phyloP scores from a whole-genome alignment of 768 basidiomycete species.

The Serpula lacrymans region DNA sequence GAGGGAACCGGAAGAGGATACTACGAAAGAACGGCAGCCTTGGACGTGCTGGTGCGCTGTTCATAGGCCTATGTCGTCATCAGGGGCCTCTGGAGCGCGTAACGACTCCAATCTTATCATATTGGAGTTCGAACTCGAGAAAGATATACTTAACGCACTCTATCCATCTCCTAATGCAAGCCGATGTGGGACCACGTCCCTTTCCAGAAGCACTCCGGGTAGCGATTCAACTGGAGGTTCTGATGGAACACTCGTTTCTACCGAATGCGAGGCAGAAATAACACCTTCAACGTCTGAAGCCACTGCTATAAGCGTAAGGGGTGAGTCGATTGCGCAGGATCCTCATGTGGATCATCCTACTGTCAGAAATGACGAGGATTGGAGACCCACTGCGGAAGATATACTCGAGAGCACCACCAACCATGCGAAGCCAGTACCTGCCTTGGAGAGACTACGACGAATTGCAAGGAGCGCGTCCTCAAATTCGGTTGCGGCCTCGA shows the following conservation, averaged over 20 bases:
- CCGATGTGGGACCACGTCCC: not conserved
- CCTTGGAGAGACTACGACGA: slow-evolving; percentile 64
- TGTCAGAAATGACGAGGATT: slow-evolving; percentile 21
- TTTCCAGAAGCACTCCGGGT: not conserved
- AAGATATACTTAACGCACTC: slow-evolving; percentile 66
- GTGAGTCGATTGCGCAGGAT: too few relatives aligned
- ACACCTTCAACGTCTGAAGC: too few relatives aligned
- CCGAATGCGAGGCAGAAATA: too few relatives aligned
- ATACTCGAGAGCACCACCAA: slow-evolving; percentile 73
- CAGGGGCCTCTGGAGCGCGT: slow-evolving; percentile 5
- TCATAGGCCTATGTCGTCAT: slow-evolving; percentile 44
- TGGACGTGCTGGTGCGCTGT: slow-evolving; percentile 75
- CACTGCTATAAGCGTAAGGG: too few relatives aligned
- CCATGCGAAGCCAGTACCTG: slow-evolving; percentile 62
- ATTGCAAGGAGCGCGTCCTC: slow-evolving; percentile 26
- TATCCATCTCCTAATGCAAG: slow-evolving; percentile 40
- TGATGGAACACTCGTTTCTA: slow-evolving; percentile 5
- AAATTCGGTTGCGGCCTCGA: not conserved
- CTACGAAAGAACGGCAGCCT: slow-evolving; percentile 31
- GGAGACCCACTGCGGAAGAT: slow-evolving; percentile 50
- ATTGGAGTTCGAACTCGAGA: slow-evolving; percentile 79
- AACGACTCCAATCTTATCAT: slow-evolving; percentile 42
- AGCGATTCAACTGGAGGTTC: slow-evolving; percentile 1
- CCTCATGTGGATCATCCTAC: slow-evolving; percentile 1
- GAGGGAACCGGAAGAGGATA: slow-evolving; percentile 59